Evolutionary conservation across 331 rosid genomes (phyloP).

Genomic region (Rosa hybrid): DNA sequence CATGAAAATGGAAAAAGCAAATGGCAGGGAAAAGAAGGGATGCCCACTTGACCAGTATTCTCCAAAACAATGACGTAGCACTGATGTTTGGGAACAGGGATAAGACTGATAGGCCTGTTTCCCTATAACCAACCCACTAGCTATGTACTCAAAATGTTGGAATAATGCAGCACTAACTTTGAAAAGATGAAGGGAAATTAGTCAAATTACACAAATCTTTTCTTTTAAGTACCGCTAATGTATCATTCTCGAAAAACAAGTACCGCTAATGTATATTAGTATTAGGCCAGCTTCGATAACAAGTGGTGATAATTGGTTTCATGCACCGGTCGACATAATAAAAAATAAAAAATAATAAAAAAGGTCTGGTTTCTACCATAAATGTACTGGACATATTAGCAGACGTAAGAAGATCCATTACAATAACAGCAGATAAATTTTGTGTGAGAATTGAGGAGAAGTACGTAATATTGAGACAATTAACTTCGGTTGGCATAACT

Average conservation of each 20-base stretch:
- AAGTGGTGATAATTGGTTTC: not conserved
- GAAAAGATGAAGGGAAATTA: not conserved
- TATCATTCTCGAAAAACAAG: not conserved
- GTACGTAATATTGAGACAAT: not conserved
- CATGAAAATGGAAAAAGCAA: conserved; percentile 8
- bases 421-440: not conserved
- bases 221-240: not conserved
- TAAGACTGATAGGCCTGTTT: conserved; percentile 5
- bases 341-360: no score
- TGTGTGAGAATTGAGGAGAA: not conserved
- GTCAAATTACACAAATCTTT: not conserved
- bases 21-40: conserved; percentile 2
- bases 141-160: not conserved
- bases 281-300: not conserved
- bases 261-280: not conserved
- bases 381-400: not conserved
- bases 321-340: not conserved
- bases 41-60: not conserved
- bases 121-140: conserved; percentile 5
- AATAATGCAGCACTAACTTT: not conserved
- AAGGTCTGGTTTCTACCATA: not conserved
- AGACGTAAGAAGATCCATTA: not conserved
- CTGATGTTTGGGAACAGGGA: conserved; percentile 3
- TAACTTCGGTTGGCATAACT: no score
- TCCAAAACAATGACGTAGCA: not conserved